phyloP scores from a whole-genome alignment of 2,329 filamentous ascomycete genomes.

The Sphaerulina musiva region DNA sequence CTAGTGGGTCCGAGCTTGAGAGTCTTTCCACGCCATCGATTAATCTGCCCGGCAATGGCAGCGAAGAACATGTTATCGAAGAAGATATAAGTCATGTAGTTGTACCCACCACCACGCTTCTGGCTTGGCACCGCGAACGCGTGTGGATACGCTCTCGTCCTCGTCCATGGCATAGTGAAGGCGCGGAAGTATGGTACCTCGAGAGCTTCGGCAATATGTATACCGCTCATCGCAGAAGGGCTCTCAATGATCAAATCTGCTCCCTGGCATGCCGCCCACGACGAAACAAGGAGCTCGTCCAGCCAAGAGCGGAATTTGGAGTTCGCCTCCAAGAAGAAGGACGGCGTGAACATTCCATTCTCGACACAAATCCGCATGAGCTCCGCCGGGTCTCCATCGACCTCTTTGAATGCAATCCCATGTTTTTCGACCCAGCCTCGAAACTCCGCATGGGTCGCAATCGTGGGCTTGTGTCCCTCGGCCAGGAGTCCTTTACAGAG shows the following conservation, averaged over 20 bases:
- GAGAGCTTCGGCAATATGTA: conserved; percentile 92
- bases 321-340: conserved; percentile 82
- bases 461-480: conserved; percentile 78
- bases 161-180: conserved; percentile 98
- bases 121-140: conserved; percentile 74
- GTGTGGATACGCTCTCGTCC: conserved; percentile 90
- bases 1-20: conserved; percentile 73
- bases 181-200: conserved; percentile 92
- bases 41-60: conserved; percentile 82
- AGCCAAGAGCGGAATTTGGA: conserved; percentile 90
- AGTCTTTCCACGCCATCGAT: conserved; percentile 79
- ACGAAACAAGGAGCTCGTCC: conserved; percentile 74
- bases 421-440: conserved; percentile 83
- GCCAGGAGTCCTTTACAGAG: conserved; percentile 83
- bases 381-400: conserved; percentile 87
- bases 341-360: conserved; percentile 91
- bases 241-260: conserved; percentile 90
- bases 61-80: conserved; percentile 98
- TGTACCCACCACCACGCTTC: conserved; percentile 92
- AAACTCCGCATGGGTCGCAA: conserved; percentile 90
- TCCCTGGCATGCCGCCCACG: conserved; percentile 76
- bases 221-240: conserved; percentile 92
- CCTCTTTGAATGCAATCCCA: conserved; percentile 83
- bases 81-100: conserved; percentile 90
- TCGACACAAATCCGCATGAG: conserved; percentile 95